Conservation (phyloP, 2,329 filamentous ascomycete genomes). For the Mariannaea sp. region DNA sequence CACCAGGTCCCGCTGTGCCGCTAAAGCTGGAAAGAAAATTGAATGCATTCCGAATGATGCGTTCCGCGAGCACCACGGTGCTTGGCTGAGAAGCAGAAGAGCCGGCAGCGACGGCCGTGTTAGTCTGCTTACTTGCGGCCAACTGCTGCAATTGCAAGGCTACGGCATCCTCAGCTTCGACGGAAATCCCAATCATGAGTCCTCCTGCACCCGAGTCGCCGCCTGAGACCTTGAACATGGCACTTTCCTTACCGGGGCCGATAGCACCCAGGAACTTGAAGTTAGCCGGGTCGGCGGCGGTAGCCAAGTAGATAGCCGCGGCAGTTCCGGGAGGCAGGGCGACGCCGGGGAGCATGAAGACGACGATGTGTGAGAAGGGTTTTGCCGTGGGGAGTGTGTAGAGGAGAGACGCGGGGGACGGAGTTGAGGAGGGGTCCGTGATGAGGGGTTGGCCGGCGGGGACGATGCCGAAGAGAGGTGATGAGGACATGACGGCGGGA, state of each 20-base stretch:
- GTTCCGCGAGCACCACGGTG: constrained; percentile 83
- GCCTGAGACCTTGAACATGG: constrained; percentile 78
- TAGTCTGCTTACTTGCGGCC: constrained; percentile 39
- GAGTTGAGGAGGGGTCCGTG: constrained; percentile 57
- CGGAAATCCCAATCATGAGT: constrained; percentile 77
- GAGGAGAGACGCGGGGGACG: constrained; percentile 59
- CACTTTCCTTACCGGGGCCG: constrained; percentile 86
- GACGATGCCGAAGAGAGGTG: constrained; percentile 62
- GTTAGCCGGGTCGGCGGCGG: constrained; percentile 55
- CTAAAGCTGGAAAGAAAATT: constrained; percentile 94
- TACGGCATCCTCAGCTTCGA: constrained; percentile 78
- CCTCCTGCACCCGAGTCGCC: constrained; percentile 39
- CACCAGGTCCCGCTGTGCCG: constrained; percentile 61
- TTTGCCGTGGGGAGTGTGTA: constrained; percentile 55
- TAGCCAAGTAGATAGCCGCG: constrained; percentile 84
- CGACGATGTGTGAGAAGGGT: constrained; percentile 79
- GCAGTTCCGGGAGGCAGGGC: constrained; percentile 75
- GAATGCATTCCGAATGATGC: constrained; percentile 96
- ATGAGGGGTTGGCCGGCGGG: constrained; percentile 64
- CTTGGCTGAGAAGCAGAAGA: constrained; percentile 50
- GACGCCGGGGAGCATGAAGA: constrained; percentile 84
- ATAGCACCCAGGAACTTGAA: constrained; percentile 90
- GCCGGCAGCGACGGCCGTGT: not conserved
- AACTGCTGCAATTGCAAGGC: constrained; percentile 69
- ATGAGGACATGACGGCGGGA: constrained; percentile 45